These are phyloP conservation scores for Trypanosoma caninum DNA, from an alignment of 208 protist species.

Conservation along the genomic window DNA sequence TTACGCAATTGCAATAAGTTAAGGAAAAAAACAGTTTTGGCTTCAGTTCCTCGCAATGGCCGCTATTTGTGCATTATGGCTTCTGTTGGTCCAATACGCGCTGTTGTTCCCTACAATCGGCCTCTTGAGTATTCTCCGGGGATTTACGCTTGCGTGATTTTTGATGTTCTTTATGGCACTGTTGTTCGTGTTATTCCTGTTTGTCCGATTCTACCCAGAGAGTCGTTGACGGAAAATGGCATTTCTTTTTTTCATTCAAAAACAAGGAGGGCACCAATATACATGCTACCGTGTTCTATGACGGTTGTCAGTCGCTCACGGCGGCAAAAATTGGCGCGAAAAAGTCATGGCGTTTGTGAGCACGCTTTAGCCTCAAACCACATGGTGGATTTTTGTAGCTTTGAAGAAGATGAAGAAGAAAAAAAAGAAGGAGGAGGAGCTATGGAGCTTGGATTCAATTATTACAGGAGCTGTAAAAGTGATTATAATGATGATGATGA, in stretches of 20 bases:
- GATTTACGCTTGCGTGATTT: slow-evolving; percentile 64
- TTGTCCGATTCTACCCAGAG: slow-evolving; percentile 39
- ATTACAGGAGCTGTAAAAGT: background rate
- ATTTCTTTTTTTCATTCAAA: slow-evolving; percentile 25
- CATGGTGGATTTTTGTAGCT: too few species aligned
- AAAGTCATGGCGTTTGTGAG: background rate
- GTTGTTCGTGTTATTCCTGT: slow-evolving; percentile 70
- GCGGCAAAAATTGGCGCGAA: background rate
- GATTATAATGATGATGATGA: background rate
- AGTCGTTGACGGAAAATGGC: slow-evolving; percentile 32
- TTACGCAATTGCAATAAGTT: background rate
- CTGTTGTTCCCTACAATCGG: slow-evolving; percentile 27
- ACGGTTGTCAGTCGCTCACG: slow-evolving; percentile 28
- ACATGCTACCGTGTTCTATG: slow-evolving; percentile 46
- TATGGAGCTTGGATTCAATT: background rate
- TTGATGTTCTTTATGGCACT: slow-evolving; percentile 57
- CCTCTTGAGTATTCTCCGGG: slow-evolving; percentile 47
- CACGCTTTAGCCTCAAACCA: too few species aligned
- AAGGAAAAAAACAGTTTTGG: slow-evolving; percentile 9
- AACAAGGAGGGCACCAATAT: slow-evolving; percentile 44
- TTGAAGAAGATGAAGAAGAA: background rate
- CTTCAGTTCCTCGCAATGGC: slow-evolving; percentile 53
- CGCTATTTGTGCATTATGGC: slow-evolving; percentile 73
- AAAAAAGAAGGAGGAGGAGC: slow-evolving; percentile 1
- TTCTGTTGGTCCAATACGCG: slow-evolving; percentile 58